Conservation (phyloP, 2,329 filamentous ascomycete genomes). For the Penicillium capsulatum region DNA sequence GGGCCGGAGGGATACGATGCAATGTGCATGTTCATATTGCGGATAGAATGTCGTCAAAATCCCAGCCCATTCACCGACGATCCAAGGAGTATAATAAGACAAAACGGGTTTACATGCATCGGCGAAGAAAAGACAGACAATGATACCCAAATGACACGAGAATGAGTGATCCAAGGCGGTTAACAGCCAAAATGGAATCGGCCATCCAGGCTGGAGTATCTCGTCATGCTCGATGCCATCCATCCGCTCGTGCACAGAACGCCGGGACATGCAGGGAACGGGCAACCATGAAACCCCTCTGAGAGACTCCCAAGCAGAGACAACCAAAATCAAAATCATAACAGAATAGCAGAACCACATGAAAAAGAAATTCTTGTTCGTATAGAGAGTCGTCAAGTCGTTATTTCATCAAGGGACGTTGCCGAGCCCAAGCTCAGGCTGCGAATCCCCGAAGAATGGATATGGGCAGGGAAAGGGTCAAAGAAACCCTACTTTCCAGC, state of each 20-base stretch:
- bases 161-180: neutral
- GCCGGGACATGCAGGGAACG: conserved; percentile 30
- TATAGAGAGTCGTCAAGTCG: conserved; percentile 37
- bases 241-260: conserved; percentile 27
- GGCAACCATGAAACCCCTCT: conserved; percentile 23
- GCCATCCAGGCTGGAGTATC: conserved; percentile 28
- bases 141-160: no score
- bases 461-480: conserved; percentile 4
- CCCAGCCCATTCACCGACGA: neutral
- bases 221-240: conserved; percentile 33
- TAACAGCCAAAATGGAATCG: no score
- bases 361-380: conserved; percentile 20
- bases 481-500: neutral
- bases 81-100: conserved; percentile 23
- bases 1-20: no score
- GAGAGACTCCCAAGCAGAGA: conserved; percentile 26
- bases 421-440: neutral
- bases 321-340: neutral
- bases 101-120: no score
- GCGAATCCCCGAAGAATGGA: conserved; percentile 4
- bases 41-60: neutral
- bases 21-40: no score
- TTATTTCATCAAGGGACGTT: conserved; percentile 33
- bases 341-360: neutral
- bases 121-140: no score